Percentiles rank a stretch among this genome's conserved stretches.
Conservation (phyloP, 116 monocot species). For the Posidonia oceanica region DNA sequence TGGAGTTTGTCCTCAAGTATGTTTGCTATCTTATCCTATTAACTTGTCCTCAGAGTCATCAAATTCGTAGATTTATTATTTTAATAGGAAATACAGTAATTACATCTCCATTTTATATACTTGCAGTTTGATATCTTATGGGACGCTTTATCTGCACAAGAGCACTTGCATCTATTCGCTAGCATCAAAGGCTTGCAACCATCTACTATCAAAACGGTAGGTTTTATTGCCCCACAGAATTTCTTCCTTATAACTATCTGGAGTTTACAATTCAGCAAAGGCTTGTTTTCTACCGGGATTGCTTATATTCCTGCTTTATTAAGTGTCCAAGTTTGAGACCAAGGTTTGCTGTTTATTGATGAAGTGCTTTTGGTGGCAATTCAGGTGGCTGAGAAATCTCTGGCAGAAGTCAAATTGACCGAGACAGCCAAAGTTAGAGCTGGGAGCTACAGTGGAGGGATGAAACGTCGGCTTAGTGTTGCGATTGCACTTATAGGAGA, state of each 20-base stretch:
- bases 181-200: slow-evolving; percentile 74
- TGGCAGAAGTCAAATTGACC: slow-evolving; percentile 73
- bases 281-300: too few species aligned
- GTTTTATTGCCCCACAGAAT: not conserved
- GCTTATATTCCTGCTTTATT: too few species aligned
- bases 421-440: slow-evolving; percentile 56
- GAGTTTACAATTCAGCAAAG: too few species aligned
- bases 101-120: not conserved
- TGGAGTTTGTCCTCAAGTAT: slow-evolving; percentile 91
- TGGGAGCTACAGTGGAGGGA: slow-evolving; percentile 89
- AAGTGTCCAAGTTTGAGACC: too few species aligned
- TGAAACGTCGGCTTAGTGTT: slow-evolving; percentile 87
- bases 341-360: not conserved
- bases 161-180: slow-evolving; percentile 76
- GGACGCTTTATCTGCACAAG: slow-evolving; percentile 75
- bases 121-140: slow-evolving; percentile 88
- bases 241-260: too few species aligned
- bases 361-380: slow-evolving; percentile 2
- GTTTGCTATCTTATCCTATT: not conserved
- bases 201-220: slow-evolving; percentile 59
- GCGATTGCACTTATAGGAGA: slow-evolving; percentile 85
- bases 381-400: slow-evolving; percentile 63
- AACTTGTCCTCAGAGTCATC: not conserved
- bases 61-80: not conserved
- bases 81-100: not conserved